phyloP scores from a whole-genome alignment of 306 rosid species.

The Begonia masoniana region DNA sequence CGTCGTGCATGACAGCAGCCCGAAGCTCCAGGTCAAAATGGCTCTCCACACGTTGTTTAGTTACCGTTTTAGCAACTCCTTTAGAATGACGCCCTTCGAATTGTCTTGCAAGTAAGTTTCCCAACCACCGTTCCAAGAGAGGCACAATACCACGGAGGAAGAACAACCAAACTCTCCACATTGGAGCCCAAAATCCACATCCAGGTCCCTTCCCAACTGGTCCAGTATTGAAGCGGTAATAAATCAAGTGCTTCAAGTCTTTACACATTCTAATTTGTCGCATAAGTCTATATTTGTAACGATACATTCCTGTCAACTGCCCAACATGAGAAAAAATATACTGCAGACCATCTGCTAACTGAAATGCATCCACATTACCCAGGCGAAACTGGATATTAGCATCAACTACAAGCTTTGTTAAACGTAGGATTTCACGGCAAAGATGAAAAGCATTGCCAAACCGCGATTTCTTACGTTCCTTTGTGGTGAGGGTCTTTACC shows the following conservation, averaged over 20 bases:
- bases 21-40: conserved; percentile 98
- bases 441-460: conserved; percentile 99
- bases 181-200: conserved; percentile 99
- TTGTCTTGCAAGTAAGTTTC: conserved; percentile 92
- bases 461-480: conserved; percentile 92
- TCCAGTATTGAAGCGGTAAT: conserved; percentile 97
- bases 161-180: conserved; percentile 99
- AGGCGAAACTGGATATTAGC: conserved; percentile 95
- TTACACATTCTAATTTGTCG: conserved; percentile 98
- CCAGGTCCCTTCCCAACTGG: conserved; percentile 99
- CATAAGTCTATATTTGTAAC: conserved; percentile 96
- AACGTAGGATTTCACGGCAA: conserved; percentile 91
- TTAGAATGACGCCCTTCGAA: conserved; percentile 98
- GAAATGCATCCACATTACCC: conserved; percentile 98
- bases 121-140: conserved; percentile 91
- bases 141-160: conserved; percentile 98
- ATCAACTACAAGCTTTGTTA: conserved; percentile 98
- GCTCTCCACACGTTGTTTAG: conserved; percentile 98
- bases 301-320: conserved; percentile 97
- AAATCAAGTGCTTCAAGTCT: conserved; percentile 90
- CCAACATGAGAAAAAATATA: conserved; percentile 98
- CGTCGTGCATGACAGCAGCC: conserved; percentile 99
- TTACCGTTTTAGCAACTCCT: conserved; percentile 98
- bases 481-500: conserved; percentile 88
- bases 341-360: conserved; percentile 95